These are phyloP conservation scores for Aschersonia sp. DNA, from an alignment of 2,329 filamentous ascomycete species.

Conservation along the genomic window DNA sequence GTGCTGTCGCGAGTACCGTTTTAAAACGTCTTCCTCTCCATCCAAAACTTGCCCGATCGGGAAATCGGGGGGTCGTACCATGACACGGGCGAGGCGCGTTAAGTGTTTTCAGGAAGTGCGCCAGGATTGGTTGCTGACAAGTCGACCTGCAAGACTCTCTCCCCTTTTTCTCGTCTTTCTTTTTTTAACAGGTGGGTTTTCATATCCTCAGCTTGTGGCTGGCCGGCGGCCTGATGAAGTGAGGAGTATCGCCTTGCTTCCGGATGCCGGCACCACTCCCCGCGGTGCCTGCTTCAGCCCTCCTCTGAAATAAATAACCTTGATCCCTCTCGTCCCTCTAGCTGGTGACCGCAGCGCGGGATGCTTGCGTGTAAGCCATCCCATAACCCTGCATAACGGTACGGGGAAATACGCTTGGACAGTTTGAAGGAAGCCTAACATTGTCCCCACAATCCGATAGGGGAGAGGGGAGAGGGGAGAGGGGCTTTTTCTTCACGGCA, in stretches of 20 bases:
- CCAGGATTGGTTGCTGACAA: neutral
- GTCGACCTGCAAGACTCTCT: neutral
- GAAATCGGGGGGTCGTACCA: conserved; percentile 1
- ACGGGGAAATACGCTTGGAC: neutral
- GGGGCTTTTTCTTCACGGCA: no score
- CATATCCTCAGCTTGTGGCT: neutral
- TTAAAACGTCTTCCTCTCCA: conserved; percentile 9
- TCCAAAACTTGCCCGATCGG: conserved; percentile 4
- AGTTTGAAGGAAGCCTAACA: neutral
- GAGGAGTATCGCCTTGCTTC: neutral
- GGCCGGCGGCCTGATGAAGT: neutral
- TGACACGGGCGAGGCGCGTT: neutral
- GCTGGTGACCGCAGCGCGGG: neutral
- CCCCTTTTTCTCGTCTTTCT: neutral
- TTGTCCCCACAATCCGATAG: no score
- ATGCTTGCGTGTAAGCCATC: neutral
- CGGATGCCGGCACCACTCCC: neutral
- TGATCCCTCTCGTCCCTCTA: no score
- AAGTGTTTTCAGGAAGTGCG: neutral
- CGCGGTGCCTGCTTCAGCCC: neutral
- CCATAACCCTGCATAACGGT: neutral
- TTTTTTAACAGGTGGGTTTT: neutral
- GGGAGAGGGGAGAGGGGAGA: no score
- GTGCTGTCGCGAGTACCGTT: conserved; percentile 19
- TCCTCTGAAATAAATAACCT: neutral